A percentile compares a stretch with the other conserved stretches of the same genome.
Evolutionary conservation across 768 basidiomycete genomes (phyloP).

Genomic region (Suillus alpinus): DNA sequence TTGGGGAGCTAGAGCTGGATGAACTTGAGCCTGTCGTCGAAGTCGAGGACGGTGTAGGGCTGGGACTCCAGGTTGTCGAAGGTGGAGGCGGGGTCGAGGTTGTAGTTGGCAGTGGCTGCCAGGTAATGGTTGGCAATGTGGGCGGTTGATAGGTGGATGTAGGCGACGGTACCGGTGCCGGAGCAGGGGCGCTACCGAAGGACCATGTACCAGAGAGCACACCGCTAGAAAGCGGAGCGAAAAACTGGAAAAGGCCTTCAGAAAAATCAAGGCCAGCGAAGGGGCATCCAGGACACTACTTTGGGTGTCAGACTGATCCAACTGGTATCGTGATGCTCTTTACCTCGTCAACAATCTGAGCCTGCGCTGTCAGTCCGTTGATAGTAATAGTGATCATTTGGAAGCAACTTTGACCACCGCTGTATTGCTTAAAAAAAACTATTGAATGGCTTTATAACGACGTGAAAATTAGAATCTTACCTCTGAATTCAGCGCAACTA

Average conservation of each 20-base stretch:
- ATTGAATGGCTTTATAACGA: not conserved
- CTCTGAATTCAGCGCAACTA: conserved; percentile 45
- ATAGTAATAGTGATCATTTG: conserved; percentile 59
- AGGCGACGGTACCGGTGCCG: conserved; percentile 10
- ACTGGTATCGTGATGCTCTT: conserved; percentile 1
- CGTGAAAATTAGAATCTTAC: conserved; percentile 12
- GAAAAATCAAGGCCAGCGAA: conserved; percentile 67
- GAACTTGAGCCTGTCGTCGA: not conserved
- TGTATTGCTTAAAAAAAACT: conserved; percentile 51
- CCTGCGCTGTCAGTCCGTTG: conserved; percentile 54
- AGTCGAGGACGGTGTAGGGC: conserved; percentile 13
- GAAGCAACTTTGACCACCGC: conserved; percentile 51
- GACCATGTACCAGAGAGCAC: conserved; percentile 61
- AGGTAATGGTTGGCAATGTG: conserved; percentile 21
- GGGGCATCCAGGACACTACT: conserved; percentile 67
- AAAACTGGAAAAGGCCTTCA: conserved; percentile 60
- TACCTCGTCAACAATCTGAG: conserved; percentile 64
- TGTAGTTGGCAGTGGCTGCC: conserved; percentile 4
- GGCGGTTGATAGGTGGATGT: conserved; percentile 20
- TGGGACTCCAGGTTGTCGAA: conserved; percentile 6
- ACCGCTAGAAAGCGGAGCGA: conserved; percentile 47
- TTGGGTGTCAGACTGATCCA: conserved; percentile 3
- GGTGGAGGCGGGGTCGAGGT: conserved; percentile 11
- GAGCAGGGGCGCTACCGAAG: conserved; percentile 28
- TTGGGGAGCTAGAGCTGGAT: conserved; percentile 4